phyloP scores from a whole-genome alignment of 208 protist species.

The Leptomonas pyrrhocoris region DNA sequence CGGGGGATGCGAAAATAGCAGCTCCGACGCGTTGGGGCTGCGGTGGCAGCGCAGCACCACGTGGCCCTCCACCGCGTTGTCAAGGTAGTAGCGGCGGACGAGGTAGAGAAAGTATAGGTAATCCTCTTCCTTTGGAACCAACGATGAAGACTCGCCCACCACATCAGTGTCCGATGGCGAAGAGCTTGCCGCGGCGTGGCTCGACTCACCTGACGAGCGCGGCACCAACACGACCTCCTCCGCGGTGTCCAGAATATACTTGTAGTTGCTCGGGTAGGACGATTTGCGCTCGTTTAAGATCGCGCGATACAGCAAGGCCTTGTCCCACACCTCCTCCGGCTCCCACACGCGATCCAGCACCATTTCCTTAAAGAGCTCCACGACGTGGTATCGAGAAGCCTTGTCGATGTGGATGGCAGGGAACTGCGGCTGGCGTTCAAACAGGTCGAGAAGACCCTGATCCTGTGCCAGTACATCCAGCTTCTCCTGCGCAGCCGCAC shows the following conservation, averaged over 20 bases:
- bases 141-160: constrained; percentile 1
- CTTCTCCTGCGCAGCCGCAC: constrained; percentile 51
- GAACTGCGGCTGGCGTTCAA: constrained; percentile 88
- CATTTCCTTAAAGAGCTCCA: constrained; percentile 85
- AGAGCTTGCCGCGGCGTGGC: background rate
- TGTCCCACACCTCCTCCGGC: constrained; percentile 75
- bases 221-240: constrained; percentile 44
- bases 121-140: constrained; percentile 56
- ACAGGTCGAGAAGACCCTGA: constrained; percentile 78
- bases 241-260: constrained; percentile 70
- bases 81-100: constrained; percentile 80
- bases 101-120: constrained; percentile 81
- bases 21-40: constrained; percentile 50
- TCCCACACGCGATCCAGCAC: constrained; percentile 71
- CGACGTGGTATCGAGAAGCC: constrained; percentile 69
- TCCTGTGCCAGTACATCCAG: constrained; percentile 54
- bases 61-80: constrained; percentile 87
- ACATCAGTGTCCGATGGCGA: background rate
- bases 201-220: background rate
- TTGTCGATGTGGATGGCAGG: constrained; percentile 79
- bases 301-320: constrained; percentile 82
- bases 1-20: constrained; percentile 82
- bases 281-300: constrained; percentile 68
- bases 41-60: constrained; percentile 86
- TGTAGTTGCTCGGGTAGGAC: constrained; percentile 70